Evolutionary conservation across 306 rosid genomes (phyloP), one percentile per base, ranked within the genome.

Genomic region (Inga leiocalycina): DNA sequence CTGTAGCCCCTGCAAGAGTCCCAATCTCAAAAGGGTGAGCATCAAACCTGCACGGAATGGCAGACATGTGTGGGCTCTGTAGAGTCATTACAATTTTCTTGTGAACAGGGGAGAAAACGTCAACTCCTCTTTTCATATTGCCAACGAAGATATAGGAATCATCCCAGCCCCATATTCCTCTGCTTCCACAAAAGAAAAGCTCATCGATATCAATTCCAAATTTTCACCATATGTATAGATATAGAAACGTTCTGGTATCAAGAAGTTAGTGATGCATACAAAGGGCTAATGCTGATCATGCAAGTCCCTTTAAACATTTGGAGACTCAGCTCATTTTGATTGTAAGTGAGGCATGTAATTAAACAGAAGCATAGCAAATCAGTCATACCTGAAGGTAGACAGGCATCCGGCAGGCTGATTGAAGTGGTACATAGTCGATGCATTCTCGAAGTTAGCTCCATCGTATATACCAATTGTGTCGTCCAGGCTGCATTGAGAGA

Each of bases 131-230:
- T 61, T 84, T 91, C 97, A 90, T 86, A 76, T 90, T 96, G 56
- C 99, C 99, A 22, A 96, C 61, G 83, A 94, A 94, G 80, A 94
- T 37, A 46, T 88, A 46, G 0, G 91, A 88, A 79, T 92, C 93
- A 56, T 92, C 95, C 99, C 99, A 96, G 5, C 98, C 99, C 99
- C 98, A 96, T 82, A 88, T 92, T 80, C 94, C 98, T 84, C 99
- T 96, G 93, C 82, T 37, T 80, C 77, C 82, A 71, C 82, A 87
- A 71, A 82, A 62, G 49, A 74, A 48, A 80, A 71, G 65, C 78
- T 52, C 74, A 79, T 41, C 19, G 44, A 81, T 71, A 56, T 74
- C 37, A 73, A 44, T 20, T 72, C 17, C 37, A 32, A 82, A 79
- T 59, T 82, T 49, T 52, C 45, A 70, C 7, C 34, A 76, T 81